phyloP scores from a whole-genome alignment of 352 stramenopile species.

The Phytopythium kandeliae region DNA sequence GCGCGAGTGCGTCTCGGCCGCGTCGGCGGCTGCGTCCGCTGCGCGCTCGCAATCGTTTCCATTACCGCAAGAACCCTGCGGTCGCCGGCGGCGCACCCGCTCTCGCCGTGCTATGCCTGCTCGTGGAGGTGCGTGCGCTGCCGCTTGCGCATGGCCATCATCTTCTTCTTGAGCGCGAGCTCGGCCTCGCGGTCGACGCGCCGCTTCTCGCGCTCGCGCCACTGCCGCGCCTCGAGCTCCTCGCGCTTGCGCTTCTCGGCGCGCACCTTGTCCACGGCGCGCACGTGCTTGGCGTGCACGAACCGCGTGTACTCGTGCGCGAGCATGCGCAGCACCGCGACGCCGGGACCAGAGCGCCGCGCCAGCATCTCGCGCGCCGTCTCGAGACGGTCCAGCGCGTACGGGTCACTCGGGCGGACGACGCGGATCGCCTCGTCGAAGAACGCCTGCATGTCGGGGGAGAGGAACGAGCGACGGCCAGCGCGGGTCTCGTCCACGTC shows the following conservation, averaged over 20 bases:
- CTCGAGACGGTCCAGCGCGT: constrained; percentile 62
- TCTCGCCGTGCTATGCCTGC: constrained; percentile 10
- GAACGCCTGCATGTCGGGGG: constrained; percentile 31
- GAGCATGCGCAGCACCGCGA: constrained; percentile 63
- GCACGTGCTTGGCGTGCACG: constrained; percentile 79
- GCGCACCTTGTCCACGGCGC: constrained; percentile 59
- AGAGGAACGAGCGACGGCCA: constrained; percentile 16
- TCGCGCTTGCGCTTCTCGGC: constrained; percentile 67
- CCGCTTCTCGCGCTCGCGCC: constrained; percentile 58
- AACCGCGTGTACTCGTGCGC: constrained; percentile 83
- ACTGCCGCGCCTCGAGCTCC: constrained; percentile 52
- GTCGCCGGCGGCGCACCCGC: too few relatives aligned
- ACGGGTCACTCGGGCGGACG: constrained; percentile 62
- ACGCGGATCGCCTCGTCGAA: constrained; percentile 62
- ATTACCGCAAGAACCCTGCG: too few relatives aligned
- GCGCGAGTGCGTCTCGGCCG: too few relatives aligned
- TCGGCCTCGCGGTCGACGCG: constrained; percentile 64
- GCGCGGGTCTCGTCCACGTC: too few relatives aligned
- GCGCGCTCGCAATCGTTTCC: too few relatives aligned
- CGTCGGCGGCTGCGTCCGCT: too few relatives aligned
- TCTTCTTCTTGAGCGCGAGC: constrained; percentile 66
- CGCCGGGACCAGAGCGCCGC: constrained; percentile 44
- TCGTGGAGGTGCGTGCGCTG: constrained; percentile 41
- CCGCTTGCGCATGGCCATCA: constrained; percentile 77
- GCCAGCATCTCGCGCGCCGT: constrained; percentile 52